Evolutionary conservation across 2,329 filamentous ascomycete species (phyloP), one percentile per base, ranked within the genome.

Genomic region (Byssothecium circinans): DNA sequence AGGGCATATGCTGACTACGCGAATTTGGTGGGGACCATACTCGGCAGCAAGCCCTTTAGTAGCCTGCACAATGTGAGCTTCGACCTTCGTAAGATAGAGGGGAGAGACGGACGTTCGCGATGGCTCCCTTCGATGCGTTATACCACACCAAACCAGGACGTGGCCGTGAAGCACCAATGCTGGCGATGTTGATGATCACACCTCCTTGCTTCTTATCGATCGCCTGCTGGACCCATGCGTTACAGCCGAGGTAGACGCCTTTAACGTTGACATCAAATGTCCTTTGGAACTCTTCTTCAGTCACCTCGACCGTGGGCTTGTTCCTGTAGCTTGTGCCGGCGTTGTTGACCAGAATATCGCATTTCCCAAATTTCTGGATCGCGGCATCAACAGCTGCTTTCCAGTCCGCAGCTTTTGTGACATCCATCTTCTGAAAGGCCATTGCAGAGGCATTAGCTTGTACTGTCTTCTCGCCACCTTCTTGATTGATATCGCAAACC

Each of bases 1-100:
- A 0, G 86, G 87, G 38, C 84, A 87, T 12, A 91, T 82, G 1
- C 81, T 79, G 53, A 89, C 89, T 60, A 91, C 85, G 0, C 87
- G 81, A 54, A 91, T 88, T 56, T 88, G 79, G 45, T 87, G 80
- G 0, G 82, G 79, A 0, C 84, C 88, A 57, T 87, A 91, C 67
- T 91, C 87, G 1, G 86, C 83, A 0, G 87, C 88, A 55, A 91
- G 77, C 10, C 80, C 80, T 70, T 83, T 85, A 2, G 82, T 85
- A 8, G 81, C 82, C 60, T 33, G 2, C 30, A 15, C 10, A 15
- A 14, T 14, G 27, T 52, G 18, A 52, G 38, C 17, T 8, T 8
- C 30, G 23, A 17, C 3, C 1, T 15, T 22, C 35, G 12, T 15
- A 12, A 47, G 23, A 41, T 22, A n/a, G n/a, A n/a, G 20, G 15